A percentile compares a stretch with the other conserved stretches of the same genome.
Evolutionary conservation across 1,139 yeast species (phyloP).

Genomic region (Hanseniaspora gamundiae): DNA sequence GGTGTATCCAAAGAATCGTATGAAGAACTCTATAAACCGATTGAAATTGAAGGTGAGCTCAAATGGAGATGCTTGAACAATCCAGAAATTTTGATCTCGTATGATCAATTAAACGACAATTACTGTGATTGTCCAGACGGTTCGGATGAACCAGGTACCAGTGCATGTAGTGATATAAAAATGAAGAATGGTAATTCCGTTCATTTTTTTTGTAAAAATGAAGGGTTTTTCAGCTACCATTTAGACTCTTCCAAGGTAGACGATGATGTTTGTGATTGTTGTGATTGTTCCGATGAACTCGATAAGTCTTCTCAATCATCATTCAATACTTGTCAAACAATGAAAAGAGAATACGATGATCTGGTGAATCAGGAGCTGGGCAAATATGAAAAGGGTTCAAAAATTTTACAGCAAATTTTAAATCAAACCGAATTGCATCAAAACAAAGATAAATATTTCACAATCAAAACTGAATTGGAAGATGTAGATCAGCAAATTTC

Average conservation of each 20-base stretch:
- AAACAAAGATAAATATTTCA: conserved; percentile 2
- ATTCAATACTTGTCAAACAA: conserved; percentile 41
- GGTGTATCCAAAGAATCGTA: conserved; percentile 21
- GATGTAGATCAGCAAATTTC: not conserved
- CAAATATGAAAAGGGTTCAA: conserved; percentile 17
- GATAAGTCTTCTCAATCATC: too few species aligned
- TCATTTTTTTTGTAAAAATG: conserved; percentile 63
- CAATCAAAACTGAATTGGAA: not conserved
- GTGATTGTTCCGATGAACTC: conserved; percentile 90
- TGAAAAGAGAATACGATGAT: conserved; percentile 28
- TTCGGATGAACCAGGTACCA: conserved; percentile 92
- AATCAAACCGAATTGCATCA: conserved; percentile 15
- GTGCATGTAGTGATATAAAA: conserved; percentile 52
- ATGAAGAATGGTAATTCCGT: conserved; percentile 5
- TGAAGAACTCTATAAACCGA: conserved; percentile 43
- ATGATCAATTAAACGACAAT: conserved; percentile 68
- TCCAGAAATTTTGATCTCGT: conserved; percentile 48
- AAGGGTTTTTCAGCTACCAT: conserved; percentile 49
- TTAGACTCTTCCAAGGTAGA: conserved; percentile 35
- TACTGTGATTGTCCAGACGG: conserved; percentile 98
- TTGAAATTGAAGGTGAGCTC: conserved; percentile 25
- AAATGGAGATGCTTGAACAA: conserved; percentile 61
- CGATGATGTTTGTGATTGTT: conserved; percentile 95
- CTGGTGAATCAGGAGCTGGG: conserved; percentile 19
- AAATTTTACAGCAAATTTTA: conserved; percentile 19